A percentile compares a stretch with the other conserved stretches of the same genome.
phyloP scores from a whole-genome alignment of 257 asterid genomes.

The Fraxinus cuspidata region DNA sequence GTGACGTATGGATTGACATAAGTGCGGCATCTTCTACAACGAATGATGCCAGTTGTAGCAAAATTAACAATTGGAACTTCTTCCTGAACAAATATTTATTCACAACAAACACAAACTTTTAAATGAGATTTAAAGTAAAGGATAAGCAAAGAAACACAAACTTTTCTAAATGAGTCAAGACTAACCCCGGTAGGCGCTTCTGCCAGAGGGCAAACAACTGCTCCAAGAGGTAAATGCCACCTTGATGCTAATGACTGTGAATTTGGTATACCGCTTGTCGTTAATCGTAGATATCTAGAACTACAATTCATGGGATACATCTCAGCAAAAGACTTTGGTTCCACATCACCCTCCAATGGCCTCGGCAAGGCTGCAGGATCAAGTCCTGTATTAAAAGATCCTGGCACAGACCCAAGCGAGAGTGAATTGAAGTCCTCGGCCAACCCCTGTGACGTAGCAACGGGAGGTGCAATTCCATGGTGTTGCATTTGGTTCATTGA shows the following conservation, averaged over 20 bases:
- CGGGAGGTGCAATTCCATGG: constrained; percentile 56
- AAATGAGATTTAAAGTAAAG: constrained; percentile 25
- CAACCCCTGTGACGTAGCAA: constrained; percentile 47
- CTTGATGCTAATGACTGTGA: constrained; percentile 76
- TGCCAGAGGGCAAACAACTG: constrained; percentile 88
- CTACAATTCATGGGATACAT: constrained; percentile 77
- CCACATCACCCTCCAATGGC: constrained; percentile 88
- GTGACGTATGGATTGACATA: constrained; percentile 74
- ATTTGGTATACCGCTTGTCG: constrained; percentile 75
- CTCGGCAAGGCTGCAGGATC: constrained; percentile 78
- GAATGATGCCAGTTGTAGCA: constrained; percentile 66
- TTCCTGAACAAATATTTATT: constrained; percentile 53
- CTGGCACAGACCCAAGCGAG: constrained; percentile 78
- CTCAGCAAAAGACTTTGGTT: constrained; percentile 52
- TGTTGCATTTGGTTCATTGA: constrained; percentile 52
- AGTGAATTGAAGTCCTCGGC: constrained; percentile 81
- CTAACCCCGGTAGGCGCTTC: constrained; percentile 86
- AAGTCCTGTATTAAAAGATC: constrained; percentile 78
- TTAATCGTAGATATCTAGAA: constrained; percentile 64
- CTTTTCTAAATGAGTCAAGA: constrained; percentile 20
- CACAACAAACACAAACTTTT: not conserved
- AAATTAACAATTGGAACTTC: constrained; percentile 78
- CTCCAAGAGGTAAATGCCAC: constrained; percentile 95
- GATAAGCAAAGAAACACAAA: not conserved
- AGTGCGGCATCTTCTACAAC: constrained; percentile 87